These are phyloP conservation scores for Aspergillus ochraceoroseus DNA, from an alignment of 2,329 filamentous ascomycete species.

Conservation along the genomic window DNA sequence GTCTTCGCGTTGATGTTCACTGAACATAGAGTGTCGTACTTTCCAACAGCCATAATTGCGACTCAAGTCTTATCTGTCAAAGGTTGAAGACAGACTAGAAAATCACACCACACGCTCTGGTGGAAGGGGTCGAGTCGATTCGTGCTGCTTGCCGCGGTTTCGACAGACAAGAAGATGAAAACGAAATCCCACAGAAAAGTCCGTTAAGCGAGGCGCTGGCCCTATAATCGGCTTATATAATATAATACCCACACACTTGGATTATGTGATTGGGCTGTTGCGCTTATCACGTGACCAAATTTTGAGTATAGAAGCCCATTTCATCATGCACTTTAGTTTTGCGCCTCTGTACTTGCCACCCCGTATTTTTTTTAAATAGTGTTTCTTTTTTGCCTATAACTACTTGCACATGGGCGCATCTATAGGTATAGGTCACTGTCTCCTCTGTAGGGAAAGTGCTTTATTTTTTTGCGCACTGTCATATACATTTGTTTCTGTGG, in stretches of 20 bases:
- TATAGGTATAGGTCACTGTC: no score
- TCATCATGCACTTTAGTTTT: no score
- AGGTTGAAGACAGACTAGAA: conserved; percentile 41
- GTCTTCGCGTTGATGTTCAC: background rate
- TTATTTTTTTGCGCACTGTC: no score
- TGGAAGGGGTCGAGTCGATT: conserved; percentile 37
- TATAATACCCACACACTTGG: conserved; percentile 16
- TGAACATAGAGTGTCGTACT: conserved; percentile 49
- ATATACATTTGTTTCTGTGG: no score
- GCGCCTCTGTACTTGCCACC: no score
- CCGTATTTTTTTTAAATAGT: no score
- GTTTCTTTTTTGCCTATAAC: no score
- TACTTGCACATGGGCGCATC: no score
- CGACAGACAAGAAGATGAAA: conserved; percentile 34
- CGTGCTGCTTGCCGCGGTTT: conserved; percentile 32
- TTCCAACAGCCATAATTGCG: conserved; percentile 79
- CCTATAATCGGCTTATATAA: conserved; percentile 35
- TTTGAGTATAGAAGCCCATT: no score
- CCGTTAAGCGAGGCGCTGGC: conserved; percentile 43
- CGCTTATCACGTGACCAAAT: background rate
- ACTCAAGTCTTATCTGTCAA: conserved; percentile 47
- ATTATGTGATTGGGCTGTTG: conserved; percentile 8
- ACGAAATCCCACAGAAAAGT: conserved; percentile 46
- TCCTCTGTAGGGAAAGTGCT: no score
- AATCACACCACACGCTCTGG: conserved; percentile 40